Base-by-base conservation (phyloP, 1,284 basidiomycete genomes). In the Sanghuangporus weigelae region DNA sequence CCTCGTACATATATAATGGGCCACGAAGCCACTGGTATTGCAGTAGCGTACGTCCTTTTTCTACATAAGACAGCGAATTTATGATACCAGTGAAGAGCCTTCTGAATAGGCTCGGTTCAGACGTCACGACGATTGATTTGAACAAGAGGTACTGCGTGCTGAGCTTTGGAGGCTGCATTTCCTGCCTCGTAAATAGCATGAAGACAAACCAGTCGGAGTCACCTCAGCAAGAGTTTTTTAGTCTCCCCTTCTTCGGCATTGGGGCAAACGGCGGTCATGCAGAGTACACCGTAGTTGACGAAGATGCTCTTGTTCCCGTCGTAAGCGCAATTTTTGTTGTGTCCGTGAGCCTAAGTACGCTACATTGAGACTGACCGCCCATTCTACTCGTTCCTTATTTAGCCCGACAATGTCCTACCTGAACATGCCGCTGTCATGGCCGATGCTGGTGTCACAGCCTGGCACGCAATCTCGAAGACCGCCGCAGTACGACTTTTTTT, bases 401-500 rank as follows among this genome's bases (percentile, higher is more conserved):
- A 60, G 65, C 73, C 73, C 0, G 60, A 67, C 11, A 69, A 69
- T 21, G 66, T 73, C 7, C 55, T 67, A 6, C 65, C 69, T 2
- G 70, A 71, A 38, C 60, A 68, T 5, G 73, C 73, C 2, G 70
- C 70, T 0, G 60, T 72, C 12, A 66, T 69, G 7, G 65, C 66
- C 2, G 73, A 73, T 59, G 71, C 72, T 4, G 69, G 70, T 1
- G 58, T 70, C 5, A 71, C 72, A 0, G 68, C 64, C 4, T 72
- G 68, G 54, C 68, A 69, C 55, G 72, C 73, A 0, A 67, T 74
- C 7, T 59, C 71, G 57, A 67, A 63, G 23, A 63, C 68, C n/a
- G 71, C 69, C 3, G 60, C 65, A 56, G 72, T 70, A 39, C 6
- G 23, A 26, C 26, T 26, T 42, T 26, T 42, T 42, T 21, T 49